Base-by-base conservation (phyloP, 768 basidiomycete species). In the Pulveroboletus frians region DNA sequence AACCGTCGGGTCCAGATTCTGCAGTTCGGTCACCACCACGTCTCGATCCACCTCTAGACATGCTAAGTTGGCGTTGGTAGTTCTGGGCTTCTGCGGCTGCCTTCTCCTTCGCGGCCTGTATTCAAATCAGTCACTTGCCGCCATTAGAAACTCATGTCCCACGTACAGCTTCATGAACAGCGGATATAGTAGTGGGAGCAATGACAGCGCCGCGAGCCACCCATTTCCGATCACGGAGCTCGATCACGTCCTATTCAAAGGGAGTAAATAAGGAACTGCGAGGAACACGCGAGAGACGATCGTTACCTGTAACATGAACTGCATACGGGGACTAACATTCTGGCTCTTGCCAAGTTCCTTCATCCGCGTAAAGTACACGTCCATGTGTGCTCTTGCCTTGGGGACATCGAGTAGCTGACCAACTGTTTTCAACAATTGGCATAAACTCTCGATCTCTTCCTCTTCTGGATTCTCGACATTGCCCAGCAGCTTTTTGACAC, bases 401-500 rank as follows among this genome's bases (percentile, higher is more conserved):
- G 68, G 70, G 7, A 83, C 85, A 60, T 98, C 96, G 46, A 97
- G 80, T 15, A 78, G 73, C 47, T 76, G 74, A 46, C 95, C 95
- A 45, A 97, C 90, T 6, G 95, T 97, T 18, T 85, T 79, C 45
- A 99, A 68, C 46, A 98, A 78, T 67, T 92, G 92, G 78, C 93
- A 97, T 49, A 96, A 77, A 40, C 86, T 90, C 76, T 98, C 95
- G 55, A 99, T 88, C 63, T 96, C 94, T 72, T 97, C 95, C 71
- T 98, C 95, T 63, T 97, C 93, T 0, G 93, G 96, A 61, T 91
- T 89, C 57, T 92, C 85, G 49, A 95, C 86, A 64, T 99, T 97
- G 47, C 85, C 81, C 11, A 98, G 76, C 11, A 97, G 79, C 72
- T 95, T 93, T 80, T 92, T 92, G 65, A 97, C 84, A 76, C 95